These are phyloP conservation scores for Hypholoma sublateritium DNA, from an alignment of 768 basidiomycete genomes.

Conservation along the genomic window DNA sequence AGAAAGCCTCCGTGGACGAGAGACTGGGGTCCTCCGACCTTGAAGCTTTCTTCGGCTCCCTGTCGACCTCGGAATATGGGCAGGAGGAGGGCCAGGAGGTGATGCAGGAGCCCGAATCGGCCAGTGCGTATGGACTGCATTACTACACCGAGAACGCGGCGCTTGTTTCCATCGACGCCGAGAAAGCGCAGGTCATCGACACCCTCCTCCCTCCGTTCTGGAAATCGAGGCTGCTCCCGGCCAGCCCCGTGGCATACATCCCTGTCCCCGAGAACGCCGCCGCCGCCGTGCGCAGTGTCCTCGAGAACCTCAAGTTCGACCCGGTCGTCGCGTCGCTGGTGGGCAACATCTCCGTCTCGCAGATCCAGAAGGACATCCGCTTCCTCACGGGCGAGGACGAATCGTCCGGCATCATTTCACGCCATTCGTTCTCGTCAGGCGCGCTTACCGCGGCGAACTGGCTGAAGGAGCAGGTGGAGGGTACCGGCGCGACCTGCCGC, in stretches of 20 bases:
- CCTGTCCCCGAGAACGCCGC: constrained; percentile 60
- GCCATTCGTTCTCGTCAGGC: constrained; percentile 81
- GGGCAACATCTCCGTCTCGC: constrained; percentile 61
- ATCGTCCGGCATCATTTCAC: constrained; percentile 67
- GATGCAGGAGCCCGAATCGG: constrained; percentile 6
- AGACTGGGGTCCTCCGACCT: constrained; percentile 28
- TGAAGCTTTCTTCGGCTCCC: constrained; percentile 16
- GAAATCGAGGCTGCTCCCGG: constrained; percentile 65
- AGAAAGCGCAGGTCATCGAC: constrained; percentile 49
- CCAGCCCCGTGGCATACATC: constrained; percentile 42
- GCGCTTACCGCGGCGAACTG: constrained; percentile 66
- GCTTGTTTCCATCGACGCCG: constrained; percentile 47
- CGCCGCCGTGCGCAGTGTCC: constrained; percentile 54
- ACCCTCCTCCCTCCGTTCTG: constrained; percentile 70
- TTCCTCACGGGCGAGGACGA: constrained; percentile 85
- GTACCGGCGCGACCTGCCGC: constrained; percentile 72
- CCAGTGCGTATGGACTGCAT: constrained; percentile 34
- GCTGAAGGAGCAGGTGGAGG: constrained; percentile 74
- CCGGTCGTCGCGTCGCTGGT: constrained; percentile 68
- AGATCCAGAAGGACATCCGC: constrained; percentile 70
- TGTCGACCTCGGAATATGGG: constrained; percentile 1
- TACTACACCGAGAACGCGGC: constrained; percentile 43
- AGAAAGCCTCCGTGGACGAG: constrained; percentile 52
- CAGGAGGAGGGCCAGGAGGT: constrained; percentile 15
- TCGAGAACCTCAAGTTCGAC: constrained; percentile 63